A percentile compares a stretch with the other conserved stretches of the same genome.
phyloP scores from a whole-genome alignment of 345 rosid genomes.

The Lepidium aucheri region DNA sequence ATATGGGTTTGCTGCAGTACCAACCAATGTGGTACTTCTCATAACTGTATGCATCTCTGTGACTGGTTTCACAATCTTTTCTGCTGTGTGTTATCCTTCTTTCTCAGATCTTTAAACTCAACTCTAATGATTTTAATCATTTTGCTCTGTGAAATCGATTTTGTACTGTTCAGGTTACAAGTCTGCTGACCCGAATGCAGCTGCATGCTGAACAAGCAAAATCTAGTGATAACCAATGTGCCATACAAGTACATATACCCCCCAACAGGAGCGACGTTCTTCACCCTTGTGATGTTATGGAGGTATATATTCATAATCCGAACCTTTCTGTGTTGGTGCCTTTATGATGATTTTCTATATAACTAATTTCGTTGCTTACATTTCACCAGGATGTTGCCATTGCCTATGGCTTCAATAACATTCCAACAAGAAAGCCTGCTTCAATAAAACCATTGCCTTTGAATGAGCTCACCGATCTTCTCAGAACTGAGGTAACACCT shows the following conservation, averaged over 20 bases:
- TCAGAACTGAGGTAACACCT: slow-evolving; percentile 60
- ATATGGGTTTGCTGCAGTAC: neutral
- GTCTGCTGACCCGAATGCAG: slow-evolving; percentile 72
- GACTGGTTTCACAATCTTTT: neutral
- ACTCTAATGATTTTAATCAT: neutral
- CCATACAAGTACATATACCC: slow-evolving; percentile 57
- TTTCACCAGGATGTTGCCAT: slow-evolving; percentile 80
- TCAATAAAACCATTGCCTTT: slow-evolving; percentile 60
- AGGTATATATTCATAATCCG: slow-evolving; percentile 34
- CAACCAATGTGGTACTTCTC: neutral
- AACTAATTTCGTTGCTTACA: neutral
- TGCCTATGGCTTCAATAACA: slow-evolving; percentile 85
- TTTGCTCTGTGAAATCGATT: neutral
- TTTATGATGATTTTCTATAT: neutral
- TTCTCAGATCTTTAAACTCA: neutral
- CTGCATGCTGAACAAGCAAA: slow-evolving; percentile 41
- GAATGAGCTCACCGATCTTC: slow-evolving; percentile 72
- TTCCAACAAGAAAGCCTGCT: slow-evolving; percentile 56
- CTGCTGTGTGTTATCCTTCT: neutral
- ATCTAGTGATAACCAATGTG: slow-evolving; percentile 30
- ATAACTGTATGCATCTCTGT: neutral
- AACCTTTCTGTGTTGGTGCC: neutral
- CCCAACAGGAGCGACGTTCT: slow-evolving; percentile 90
- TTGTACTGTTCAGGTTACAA: slow-evolving; percentile 45
- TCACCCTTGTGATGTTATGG: slow-evolving; percentile 94